These are phyloP conservation scores for Medicago truncatula DNA, from an alignment of 306 rosid species.

Conservation along the genomic window MtrunA17r5.0-ANR NC_053048.1:10881501-10882000, in stretches of 20 bases:
- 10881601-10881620: slow-evolving; percentile 59
- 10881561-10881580: slow-evolving; percentile 42
- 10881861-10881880: slow-evolving; percentile 65
- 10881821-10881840: slow-evolving; percentile 83
- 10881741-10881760: slow-evolving; percentile 81
- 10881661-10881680: slow-evolving; percentile 53
- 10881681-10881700: slow-evolving; percentile 50
- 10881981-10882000: slow-evolving; percentile 71
- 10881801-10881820: slow-evolving; percentile 67
- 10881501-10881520: slow-evolving; percentile 36
- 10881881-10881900: slow-evolving; percentile 43
- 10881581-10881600: slow-evolving; percentile 44
- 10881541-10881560: slow-evolving; percentile 37
- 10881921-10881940: slow-evolving; percentile 87
- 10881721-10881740: slow-evolving; percentile 85
- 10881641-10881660: slow-evolving; percentile 59
- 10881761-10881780: slow-evolving; percentile 69
- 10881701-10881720: slow-evolving; percentile 56
- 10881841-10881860: slow-evolving; percentile 65
- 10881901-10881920: slow-evolving; percentile 66
- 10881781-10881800: slow-evolving; percentile 52
- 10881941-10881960: slow-evolving; percentile 80
- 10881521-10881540: slow-evolving; percentile 23
- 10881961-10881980: slow-evolving; percentile 70
- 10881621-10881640: slow-evolving; percentile 57